Evolutionary conservation across 192 early-diverging fungal genomes (phyloP).

Genomic region (Podochytrium sp.): DNA sequence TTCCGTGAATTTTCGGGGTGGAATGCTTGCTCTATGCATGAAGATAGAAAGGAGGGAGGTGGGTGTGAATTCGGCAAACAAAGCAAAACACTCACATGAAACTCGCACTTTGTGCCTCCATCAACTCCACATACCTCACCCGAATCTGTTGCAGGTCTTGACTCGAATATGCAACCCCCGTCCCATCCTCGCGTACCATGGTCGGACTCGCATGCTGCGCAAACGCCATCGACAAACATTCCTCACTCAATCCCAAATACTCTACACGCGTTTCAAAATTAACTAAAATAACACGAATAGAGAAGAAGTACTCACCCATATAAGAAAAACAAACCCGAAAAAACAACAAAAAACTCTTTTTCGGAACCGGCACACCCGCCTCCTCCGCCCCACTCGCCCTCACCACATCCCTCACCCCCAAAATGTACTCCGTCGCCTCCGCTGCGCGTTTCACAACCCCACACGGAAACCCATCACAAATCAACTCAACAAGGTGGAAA

Average conservation of each 20-base stretch:
- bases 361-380: neutral
- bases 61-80: neutral
- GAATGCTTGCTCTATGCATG: neutral
- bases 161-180: neutral
- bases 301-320: neutral
- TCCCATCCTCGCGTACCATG: neutral
- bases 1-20: neutral
- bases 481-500: slow-evolving; percentile 17
- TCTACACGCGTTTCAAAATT: neutral
- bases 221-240: neutral
- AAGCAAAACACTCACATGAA: neutral
- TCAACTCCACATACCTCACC: too few relatives aligned
- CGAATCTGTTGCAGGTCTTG: neutral
- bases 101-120: too few relatives aligned
- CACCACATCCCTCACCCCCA: neutral
- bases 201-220: neutral
- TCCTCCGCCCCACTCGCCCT: neutral
- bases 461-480: slow-evolving; percentile 5
- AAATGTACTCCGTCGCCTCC: slow-evolving; percentile 5
- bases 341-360: slow-evolving; percentile 5
- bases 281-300: neutral
- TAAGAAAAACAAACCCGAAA: slow-evolving; percentile 21
- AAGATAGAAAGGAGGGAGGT: neutral
- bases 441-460: neutral
- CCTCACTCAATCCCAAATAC: neutral